Base-by-base conservation (phyloP, 495 filamentous ascomycete species). In the Tuber borchii region DNA sequence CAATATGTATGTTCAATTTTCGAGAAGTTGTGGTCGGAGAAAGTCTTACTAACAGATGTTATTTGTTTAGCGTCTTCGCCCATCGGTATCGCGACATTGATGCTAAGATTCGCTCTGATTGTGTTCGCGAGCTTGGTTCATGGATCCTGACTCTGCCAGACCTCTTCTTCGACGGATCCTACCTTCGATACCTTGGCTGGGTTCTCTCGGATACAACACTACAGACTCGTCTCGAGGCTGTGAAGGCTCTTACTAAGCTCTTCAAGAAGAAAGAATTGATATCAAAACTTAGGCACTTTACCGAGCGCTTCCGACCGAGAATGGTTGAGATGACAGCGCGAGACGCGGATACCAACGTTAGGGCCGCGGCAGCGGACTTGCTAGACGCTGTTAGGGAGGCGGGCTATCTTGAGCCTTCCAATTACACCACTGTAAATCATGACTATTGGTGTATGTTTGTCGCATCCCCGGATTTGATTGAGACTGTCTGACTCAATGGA, bases 11-110 rank as follows among this genome's bases (percentile, higher is more conserved):
- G 71, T 73, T 56, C n/a, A 7, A 51, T 22, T 37, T 48, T 37
- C 19, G 39, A 17, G 16, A 22, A 2, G 12, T 65, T 16, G 26
- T 65, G 1, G 10, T 65, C 9, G n/a, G 51, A 12, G n/a, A 31
- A 2, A 2, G 4, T 65, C 56, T 65, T 17, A 43, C 40, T 51
- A 73, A 73, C 12, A 26, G 10, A 19, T 48, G 48, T 16, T 69
- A 31, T 39, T 39, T 73, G 2, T 31, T 26, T 37, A 74, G 73
- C 20, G 90, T 97, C 43, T 99, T 95, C 79, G 90, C 97, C 43
- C 94, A 98, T 83, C 92, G 95, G 40, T 98, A 97, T 83, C 93
- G 95, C 46, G 95, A 99, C 78, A 88, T 97, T 34, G 95, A 99
- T 83, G 88, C 92, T 1, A 91, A 87, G 76, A 97, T 99, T 72